These are phyloP conservation scores for Phytophthora quininea DNA, from an alignment of 352 stramenopile species.

Conservation along the genomic window DNA sequence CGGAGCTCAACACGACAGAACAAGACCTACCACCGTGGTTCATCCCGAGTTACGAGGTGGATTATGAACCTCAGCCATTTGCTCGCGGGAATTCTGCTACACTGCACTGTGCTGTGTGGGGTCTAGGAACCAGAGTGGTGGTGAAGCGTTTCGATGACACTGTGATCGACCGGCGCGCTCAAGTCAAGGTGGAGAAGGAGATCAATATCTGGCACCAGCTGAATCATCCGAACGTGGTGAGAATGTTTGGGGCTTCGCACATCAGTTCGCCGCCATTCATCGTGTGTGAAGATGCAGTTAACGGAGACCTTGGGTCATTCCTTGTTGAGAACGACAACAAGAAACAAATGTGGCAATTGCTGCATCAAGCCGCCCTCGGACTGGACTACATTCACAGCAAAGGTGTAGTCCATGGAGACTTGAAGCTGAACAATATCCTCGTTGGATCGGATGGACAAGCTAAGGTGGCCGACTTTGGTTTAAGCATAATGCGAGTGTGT, in stretches of 20 bases:
- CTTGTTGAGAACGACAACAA: conserved; percentile 10
- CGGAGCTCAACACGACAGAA: neutral
- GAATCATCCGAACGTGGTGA: conserved; percentile 33
- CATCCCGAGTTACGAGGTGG: conserved; percentile 17
- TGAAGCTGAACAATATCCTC: conserved; percentile 55
- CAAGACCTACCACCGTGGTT: conserved; percentile 9
- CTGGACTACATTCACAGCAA: conserved; percentile 57
- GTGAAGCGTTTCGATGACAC: conserved; percentile 30
- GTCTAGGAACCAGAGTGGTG: conserved; percentile 24
- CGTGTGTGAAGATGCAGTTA: conserved; percentile 28
- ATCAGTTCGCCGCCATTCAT: conserved; percentile 29
- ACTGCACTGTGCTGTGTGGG: conserved; percentile 22
- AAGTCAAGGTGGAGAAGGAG: conserved; percentile 21
- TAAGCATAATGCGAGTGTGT: conserved; percentile 1
- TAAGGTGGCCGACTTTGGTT: conserved; percentile 22
- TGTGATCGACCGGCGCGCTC: neutral
- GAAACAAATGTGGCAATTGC: conserved; percentile 25
- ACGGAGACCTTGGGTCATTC: conserved; percentile 22
- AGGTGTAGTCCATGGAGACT: conserved; percentile 67
- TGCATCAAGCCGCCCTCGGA: conserved; percentile 39
- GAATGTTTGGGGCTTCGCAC: conserved; percentile 37
- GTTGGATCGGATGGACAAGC: conserved; percentile 28
- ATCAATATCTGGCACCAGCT: conserved; percentile 27
- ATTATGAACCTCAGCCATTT: conserved; percentile 10
- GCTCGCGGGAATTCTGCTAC: conserved; percentile 19